Evolutionary conservation across 768 basidiomycete species (phyloP), one percentile per base, ranked within the genome.

Genomic region (Paxillus involutus): DNA sequence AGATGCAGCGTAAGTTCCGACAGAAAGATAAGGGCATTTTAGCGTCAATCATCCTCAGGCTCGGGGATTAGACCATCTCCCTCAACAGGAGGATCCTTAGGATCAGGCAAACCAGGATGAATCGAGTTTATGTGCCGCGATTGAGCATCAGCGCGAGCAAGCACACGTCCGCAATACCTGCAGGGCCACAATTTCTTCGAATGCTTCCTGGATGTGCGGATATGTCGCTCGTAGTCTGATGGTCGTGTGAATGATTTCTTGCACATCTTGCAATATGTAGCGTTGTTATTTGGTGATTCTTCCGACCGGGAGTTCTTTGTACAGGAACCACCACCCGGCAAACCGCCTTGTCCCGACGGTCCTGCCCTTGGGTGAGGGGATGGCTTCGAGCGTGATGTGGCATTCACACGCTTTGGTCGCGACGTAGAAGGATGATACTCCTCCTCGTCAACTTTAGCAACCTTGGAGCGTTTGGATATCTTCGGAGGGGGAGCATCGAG

Each of bases 141-240:
- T 0, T 71, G 64, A 4, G 66, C 69, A 32, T 68, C 66, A 33
- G 52, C 59, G 6, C 66, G 64, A n/a, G 67, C 63, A n/a, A 68
- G 29, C 0, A 30, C 12, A 5, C 48, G 61, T 1, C 64, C 35
- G 21, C 66, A 68, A 30, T 58, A 41, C 6, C 54, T 52, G 11
- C 66, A 68, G 1, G 58, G 63, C 65, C 66, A 66, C 35, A 65
- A n/a, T 35, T 55, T 65, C 3, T 66, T 60, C 0, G 65, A 35
- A 14, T 35, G 35, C 35, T 66, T 14, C 60, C 65, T 0, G 64
- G 64, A 46, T 68, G 64, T 13, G 12, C 55, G 0, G 58, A 63
- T 17, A 37, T 66, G 65, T 0, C 65, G 65, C 5, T 50, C 3
- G n/a, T 55, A 57, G 21, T 66, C 65, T 5, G 66, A 66, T 14